Evolutionary conservation across 2,329 filamentous ascomycete species (phyloP).

Genomic region (Venturia effusa): DNA sequence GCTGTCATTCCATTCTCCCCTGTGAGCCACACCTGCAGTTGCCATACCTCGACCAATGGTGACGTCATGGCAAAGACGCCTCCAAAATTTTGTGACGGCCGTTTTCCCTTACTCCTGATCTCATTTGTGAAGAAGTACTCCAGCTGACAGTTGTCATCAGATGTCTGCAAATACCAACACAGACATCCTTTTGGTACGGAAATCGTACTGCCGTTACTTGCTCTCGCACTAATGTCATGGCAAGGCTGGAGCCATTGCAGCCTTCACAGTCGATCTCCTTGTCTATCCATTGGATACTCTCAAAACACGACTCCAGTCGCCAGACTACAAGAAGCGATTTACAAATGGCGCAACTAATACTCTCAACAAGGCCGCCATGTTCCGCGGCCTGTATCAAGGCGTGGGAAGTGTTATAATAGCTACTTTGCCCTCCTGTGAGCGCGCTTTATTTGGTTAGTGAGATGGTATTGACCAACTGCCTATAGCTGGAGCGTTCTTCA

Average conservation of each 20-base stretch:
- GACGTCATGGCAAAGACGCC: neutral
- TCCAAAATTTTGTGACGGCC: neutral
- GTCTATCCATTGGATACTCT: constrained; percentile 84
- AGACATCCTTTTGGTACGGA: constrained; percentile 48
- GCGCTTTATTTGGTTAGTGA: neutral
- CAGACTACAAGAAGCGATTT: constrained; percentile 60
- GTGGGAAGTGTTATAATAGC: constrained; percentile 75
- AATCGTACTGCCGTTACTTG: no score
- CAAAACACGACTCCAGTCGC: constrained; percentile 76
- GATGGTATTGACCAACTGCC: neutral
- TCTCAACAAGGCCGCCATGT: constrained; percentile 44
- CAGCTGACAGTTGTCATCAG: neutral
- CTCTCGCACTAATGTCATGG: neutral
- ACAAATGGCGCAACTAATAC: constrained; percentile 44
- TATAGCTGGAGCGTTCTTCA: constrained; percentile 78
- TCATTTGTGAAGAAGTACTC: neutral
- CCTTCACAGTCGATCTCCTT: constrained; percentile 74
- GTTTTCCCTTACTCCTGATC: neutral
- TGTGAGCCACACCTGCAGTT: no score
- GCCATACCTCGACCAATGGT: neutral
- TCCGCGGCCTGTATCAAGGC: constrained; percentile 75
- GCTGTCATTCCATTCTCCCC: no score
- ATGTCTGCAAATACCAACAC: constrained; percentile 32
- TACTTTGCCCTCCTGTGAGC: constrained; percentile 71
- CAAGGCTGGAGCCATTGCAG: constrained; percentile 77